Evolutionary conservation across 2,329 filamentous ascomycete species (phyloP).

Genomic region (Tolypocladium amazonense): DNA sequence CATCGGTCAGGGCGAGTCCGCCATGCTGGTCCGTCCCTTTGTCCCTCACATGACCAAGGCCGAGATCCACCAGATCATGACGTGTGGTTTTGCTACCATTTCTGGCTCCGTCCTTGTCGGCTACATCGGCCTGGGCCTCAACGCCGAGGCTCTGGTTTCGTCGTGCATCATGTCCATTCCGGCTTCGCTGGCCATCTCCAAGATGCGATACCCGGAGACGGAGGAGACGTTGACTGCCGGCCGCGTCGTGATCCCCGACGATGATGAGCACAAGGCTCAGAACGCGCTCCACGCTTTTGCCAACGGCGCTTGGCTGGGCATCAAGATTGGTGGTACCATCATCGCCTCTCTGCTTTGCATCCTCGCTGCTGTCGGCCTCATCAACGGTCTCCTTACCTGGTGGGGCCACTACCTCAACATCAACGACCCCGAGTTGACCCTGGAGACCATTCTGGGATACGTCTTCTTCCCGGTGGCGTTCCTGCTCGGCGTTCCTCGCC

Average conservation of each 20-base stretch:
- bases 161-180: slow-evolving; percentile 95
- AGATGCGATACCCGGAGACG: slow-evolving; percentile 80
- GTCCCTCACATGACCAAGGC: slow-evolving; percentile 75
- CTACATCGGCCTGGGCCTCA: slow-evolving; percentile 76
- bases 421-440: slow-evolving; percentile 52
- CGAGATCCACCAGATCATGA: slow-evolving; percentile 89
- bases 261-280: slow-evolving; percentile 62
- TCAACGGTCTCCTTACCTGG: slow-evolving; percentile 73
- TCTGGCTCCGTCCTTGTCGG: slow-evolving; percentile 78
- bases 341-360: slow-evolving; percentile 71
- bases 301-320: slow-evolving; percentile 73
- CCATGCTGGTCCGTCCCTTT: slow-evolving; percentile 84
- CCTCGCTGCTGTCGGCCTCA: slow-evolving; percentile 62
- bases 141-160: slow-evolving; percentile 75
- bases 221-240: slow-evolving; percentile 80
- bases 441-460: slow-evolving; percentile 69
- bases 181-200: slow-evolving; percentile 78
- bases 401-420: slow-evolving; percentile 73
- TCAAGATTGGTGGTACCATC: slow-evolving; percentile 83
- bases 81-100: slow-evolving; percentile 85
- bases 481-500: slow-evolving; percentile 64
- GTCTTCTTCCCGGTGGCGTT: slow-evolving; percentile 69
- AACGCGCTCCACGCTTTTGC: slow-evolving; percentile 80
- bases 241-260: slow-evolving; percentile 69
- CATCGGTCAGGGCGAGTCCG: slow-evolving; percentile 88